These are phyloP conservation scores for Mycena rebaudengoi DNA, from an alignment of 768 basidiomycete genomes.

Conservation along the genomic window DNA sequence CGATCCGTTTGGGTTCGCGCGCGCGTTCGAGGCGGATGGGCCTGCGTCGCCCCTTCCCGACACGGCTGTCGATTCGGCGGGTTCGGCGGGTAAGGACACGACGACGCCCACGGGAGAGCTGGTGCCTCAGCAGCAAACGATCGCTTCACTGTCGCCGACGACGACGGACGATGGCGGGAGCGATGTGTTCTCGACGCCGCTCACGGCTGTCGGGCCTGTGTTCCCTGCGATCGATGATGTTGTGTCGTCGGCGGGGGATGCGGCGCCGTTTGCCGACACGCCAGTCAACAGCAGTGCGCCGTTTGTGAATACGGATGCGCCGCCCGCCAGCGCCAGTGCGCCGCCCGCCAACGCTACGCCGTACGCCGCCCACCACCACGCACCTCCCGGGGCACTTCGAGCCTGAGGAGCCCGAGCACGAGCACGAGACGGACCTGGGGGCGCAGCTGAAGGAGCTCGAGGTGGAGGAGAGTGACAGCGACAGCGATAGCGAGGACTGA, in stretches of 20 bases:
- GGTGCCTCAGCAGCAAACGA: no score
- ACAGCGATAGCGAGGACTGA: constrained; percentile 63
- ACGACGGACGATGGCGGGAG: constrained; percentile 22
- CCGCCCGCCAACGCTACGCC: no score
- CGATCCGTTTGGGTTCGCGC: constrained; percentile 31
- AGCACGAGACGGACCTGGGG: constrained; percentile 59
- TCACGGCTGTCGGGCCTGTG: constrained; percentile 47
- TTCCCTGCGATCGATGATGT: constrained; percentile 49
- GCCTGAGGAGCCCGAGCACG: constrained; percentile 22
- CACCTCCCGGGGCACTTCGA: constrained; percentile 19
- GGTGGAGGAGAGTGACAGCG: constrained; percentile 55
- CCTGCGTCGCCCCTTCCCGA: constrained; percentile 10
- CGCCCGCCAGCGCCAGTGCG: no score
- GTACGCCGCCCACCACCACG: no score
- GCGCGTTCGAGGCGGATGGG: constrained; percentile 34
- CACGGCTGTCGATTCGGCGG: neutral
- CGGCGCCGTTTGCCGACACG: no score
- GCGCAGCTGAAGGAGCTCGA: constrained; percentile 67
- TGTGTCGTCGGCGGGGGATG: no score
- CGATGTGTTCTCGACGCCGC: constrained; percentile 30
- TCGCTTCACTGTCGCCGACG: constrained; percentile 20
- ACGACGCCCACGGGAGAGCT: constrained; percentile 4
- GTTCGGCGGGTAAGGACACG: constrained; percentile 3
- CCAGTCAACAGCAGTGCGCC: no score
- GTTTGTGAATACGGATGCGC: no score